Percentiles rank a stretch among this genome's conserved stretches.
Evolutionary conservation across 2,329 filamentous ascomycete species (phyloP).

Genomic region (Amphichorda felina): DNA sequence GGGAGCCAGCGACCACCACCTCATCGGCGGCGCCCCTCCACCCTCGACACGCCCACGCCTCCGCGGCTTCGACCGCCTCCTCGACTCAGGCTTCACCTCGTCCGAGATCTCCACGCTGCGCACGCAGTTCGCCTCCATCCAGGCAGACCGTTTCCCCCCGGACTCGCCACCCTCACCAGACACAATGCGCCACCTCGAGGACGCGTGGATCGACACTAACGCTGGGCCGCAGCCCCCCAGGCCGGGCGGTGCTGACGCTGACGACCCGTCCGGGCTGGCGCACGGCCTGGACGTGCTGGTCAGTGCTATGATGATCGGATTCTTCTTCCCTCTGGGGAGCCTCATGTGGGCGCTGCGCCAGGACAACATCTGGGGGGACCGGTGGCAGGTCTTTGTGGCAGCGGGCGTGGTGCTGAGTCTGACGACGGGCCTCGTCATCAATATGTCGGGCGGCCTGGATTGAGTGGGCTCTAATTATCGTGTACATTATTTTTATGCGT

Average conservation of each 20-base stretch:
- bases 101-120: slow-evolving; percentile 77
- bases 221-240: slow-evolving; percentile 9
- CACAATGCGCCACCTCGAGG: slow-evolving; percentile 67
- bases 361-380: slow-evolving; percentile 74
- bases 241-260: slow-evolving; percentile 19
- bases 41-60: slow-evolving; percentile 20
- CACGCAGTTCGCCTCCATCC: slow-evolving; percentile 79
- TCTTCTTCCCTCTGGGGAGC: slow-evolving; percentile 87
- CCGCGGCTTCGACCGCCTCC: slow-evolving; percentile 78
- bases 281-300: slow-evolving; percentile 70
- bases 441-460: slow-evolving; percentile 21
- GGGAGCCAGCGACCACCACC: slow-evolving; percentile 36
- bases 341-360: slow-evolving; percentile 77
- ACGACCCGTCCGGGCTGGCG: slow-evolving; percentile 37
- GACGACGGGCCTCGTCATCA: slow-evolving; percentile 57
- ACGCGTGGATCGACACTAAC: slow-evolving; percentile 78
- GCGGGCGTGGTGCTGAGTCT: slow-evolving; percentile 75
- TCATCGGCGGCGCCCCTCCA: slow-evolving; percentile 13
- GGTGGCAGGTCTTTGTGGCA: slow-evolving; percentile 77
- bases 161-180: slow-evolving; percentile 79
- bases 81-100: slow-evolving; percentile 68
- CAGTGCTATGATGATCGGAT: slow-evolving; percentile 80
- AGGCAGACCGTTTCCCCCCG: slow-evolving; percentile 70
- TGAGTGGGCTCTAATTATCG: too few species aligned
- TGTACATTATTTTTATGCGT: too few species aligned